A percentile compares a stretch with the other conserved stretches of the same genome.
Evolutionary conservation across 2,329 filamentous ascomycete species (phyloP).

Genomic region (Neonectria sp.): DNA sequence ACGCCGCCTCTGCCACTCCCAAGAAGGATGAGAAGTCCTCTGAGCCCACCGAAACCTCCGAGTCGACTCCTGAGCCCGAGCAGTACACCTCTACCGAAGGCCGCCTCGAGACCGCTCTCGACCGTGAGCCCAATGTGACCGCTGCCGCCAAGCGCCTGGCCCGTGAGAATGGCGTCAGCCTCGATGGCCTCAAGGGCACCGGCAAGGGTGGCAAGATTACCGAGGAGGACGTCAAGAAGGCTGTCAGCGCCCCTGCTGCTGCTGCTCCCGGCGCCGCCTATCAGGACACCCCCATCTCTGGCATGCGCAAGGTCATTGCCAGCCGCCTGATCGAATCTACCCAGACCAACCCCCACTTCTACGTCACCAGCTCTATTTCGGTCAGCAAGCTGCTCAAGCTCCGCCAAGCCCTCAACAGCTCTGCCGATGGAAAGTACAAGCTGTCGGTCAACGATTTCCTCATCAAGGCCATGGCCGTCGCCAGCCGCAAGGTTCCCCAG

Average conservation of each 20-base stretch:
- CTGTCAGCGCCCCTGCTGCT: constrained; percentile 70
- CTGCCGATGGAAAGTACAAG: constrained; percentile 95
- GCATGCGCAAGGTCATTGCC: constrained; percentile 99
- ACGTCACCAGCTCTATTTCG: constrained; percentile 91
- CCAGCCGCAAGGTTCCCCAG: constrained; percentile 92
- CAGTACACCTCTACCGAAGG: constrained; percentile 83
- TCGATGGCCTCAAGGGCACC: constrained; percentile 87
- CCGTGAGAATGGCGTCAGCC: constrained; percentile 84
- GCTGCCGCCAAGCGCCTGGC: constrained; percentile 86
- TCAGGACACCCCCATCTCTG: constrained; percentile 86
- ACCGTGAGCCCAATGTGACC: constrained; percentile 83
- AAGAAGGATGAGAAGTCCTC: constrained; percentile 77
- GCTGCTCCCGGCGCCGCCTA: constrained; percentile 76
- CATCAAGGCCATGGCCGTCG: constrained; percentile 93
- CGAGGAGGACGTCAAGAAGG: constrained; percentile 94
- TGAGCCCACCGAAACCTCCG: constrained; percentile 61
- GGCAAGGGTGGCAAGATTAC: constrained; percentile 90
- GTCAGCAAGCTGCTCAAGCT: constrained; percentile 97
- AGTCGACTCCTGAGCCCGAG: constrained; percentile 68
- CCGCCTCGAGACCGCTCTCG: constrained; percentile 85
- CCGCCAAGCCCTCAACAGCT: constrained; percentile 91
- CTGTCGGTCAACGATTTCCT: constrained; percentile 99
- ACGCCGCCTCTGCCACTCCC: constrained; percentile 72
- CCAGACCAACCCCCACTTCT: constrained; percentile 98
- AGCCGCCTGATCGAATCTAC: constrained; percentile 89